Conservation (phyloP, 2,329 filamentous ascomycete species). For the Elsinoe batatas region DNA sequence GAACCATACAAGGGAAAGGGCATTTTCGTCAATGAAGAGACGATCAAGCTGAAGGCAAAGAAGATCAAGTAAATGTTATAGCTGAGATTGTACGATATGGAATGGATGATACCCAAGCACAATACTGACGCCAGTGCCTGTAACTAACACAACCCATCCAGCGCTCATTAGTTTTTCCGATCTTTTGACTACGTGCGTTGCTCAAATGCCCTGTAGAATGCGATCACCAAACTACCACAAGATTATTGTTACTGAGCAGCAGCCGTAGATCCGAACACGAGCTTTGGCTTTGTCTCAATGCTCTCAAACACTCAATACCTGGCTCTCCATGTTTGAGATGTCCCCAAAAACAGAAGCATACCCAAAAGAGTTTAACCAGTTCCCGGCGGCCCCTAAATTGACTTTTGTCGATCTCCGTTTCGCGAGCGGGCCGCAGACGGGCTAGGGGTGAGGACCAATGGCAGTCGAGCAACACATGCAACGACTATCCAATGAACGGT, state of each 20-base stretch:
- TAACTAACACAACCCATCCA: no score
- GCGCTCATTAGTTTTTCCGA: no score
- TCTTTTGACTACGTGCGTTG: no score
- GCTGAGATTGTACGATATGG: not conserved
- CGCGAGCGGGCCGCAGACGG: not conserved
- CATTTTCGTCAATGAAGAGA: slow-evolving; percentile 95
- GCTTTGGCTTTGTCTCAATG: not conserved
- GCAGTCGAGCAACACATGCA: not conserved
- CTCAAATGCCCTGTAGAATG: no score
- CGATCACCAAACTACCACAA: not conserved
- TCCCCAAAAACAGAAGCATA: not conserved
- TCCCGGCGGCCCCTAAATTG: not conserved
- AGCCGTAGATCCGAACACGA: not conserved
- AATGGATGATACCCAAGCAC: no score
- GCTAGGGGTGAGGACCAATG: slow-evolving; percentile 3
- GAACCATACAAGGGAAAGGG: slow-evolving; percentile 99
- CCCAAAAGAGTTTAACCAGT: not conserved
- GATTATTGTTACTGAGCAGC: not conserved
- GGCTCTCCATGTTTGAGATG: slow-evolving; percentile 1
- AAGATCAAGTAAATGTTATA: slow-evolving; percentile 38
- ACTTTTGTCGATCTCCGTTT: slow-evolving; percentile 12
- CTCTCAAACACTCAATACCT: not conserved
- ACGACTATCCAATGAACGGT: slow-evolving; percentile 9
- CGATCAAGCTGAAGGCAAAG: slow-evolving; percentile 96
- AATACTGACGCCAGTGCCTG: no score